Conservation (phyloP, 2,329 filamentous ascomycete genomes). For the Geosmithia flava region DNA sequence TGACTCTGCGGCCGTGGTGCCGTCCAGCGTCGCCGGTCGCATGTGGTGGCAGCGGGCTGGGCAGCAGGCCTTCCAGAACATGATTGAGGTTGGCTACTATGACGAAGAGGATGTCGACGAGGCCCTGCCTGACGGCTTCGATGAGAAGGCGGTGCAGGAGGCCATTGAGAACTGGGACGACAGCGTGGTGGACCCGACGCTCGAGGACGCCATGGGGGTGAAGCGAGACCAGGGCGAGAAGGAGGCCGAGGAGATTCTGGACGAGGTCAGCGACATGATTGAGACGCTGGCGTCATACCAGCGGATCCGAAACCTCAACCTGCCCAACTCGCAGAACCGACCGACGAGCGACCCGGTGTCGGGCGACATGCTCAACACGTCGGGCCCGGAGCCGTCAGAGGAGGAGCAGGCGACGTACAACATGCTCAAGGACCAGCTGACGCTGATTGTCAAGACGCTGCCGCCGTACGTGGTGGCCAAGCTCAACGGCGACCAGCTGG, state of each 20-base stretch:
- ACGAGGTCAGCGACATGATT: slow-evolving; percentile 63
- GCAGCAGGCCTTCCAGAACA: slow-evolving; percentile 50
- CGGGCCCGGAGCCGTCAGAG: slow-evolving; percentile 54
- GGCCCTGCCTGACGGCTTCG: slow-evolving; percentile 25
- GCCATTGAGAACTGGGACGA: slow-evolving; percentile 48
- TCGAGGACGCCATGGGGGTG: slow-evolving; percentile 37
- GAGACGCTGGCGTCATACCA: slow-evolving; percentile 69
- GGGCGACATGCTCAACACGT: slow-evolving; percentile 55
- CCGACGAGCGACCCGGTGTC: slow-evolving; percentile 49
- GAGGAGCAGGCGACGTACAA: slow-evolving; percentile 54
- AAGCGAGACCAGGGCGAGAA: slow-evolving; percentile 50
- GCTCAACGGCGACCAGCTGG: slow-evolving; percentile 74
- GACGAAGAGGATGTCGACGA: slow-evolving; percentile 23
- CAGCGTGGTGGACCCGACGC: slow-evolving; percentile 41
- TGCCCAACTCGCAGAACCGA: slow-evolving; percentile 51
- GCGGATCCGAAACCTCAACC: slow-evolving; percentile 60
- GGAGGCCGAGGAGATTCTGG: slow-evolving; percentile 56
- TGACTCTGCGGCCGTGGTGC: slow-evolving; percentile 57
- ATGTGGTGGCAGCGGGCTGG: slow-evolving; percentile 70
- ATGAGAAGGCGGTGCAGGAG: slow-evolving; percentile 39
- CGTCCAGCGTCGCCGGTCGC: slow-evolving; percentile 53
- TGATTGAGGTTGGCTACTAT: slow-evolving; percentile 41
- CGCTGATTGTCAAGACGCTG: slow-evolving; percentile 59
- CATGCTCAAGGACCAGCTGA: slow-evolving; percentile 61
- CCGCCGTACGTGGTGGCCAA: slow-evolving; percentile 81